A percentile compares a stretch with the other conserved stretches of the same genome.
These are phyloP conservation scores for Aspergillus aculeatus DNA, from an alignment of 2,329 filamentous ascomycete genomes.

Conservation along the genomic window DNA sequence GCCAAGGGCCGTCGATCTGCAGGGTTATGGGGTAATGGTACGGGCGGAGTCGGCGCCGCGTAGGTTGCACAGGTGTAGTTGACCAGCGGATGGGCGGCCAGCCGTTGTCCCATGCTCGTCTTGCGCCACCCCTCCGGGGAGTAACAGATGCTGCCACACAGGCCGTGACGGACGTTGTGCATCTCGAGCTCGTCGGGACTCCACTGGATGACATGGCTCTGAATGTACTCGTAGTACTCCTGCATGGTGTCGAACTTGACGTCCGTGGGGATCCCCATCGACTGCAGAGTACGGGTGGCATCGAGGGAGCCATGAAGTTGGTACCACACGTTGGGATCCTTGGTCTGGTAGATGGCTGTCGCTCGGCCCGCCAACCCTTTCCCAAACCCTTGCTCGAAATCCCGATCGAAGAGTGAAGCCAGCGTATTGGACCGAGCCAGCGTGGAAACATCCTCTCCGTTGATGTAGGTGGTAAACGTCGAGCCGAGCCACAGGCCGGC, in stretches of 20 bases:
- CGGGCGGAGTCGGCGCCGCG: slow-evolving; percentile 34
- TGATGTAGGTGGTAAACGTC: slow-evolving; percentile 39
- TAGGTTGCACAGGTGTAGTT: slow-evolving; percentile 40
- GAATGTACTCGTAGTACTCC: slow-evolving; percentile 26
- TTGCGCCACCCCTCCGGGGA: slow-evolving; percentile 46
- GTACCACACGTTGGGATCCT: slow-evolving; percentile 48
- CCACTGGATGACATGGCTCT: slow-evolving; percentile 32
- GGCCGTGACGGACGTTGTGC: slow-evolving; percentile 42
- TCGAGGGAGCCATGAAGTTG: slow-evolving; percentile 53
- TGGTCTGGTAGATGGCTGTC: slow-evolving; percentile 51
- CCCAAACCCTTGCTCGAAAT: slow-evolving; percentile 43
- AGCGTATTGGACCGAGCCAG: slow-evolving; percentile 22
- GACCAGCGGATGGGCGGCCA: slow-evolving; percentile 46
- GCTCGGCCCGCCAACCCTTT: slow-evolving; percentile 39
- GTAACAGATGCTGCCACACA: slow-evolving; percentile 48
- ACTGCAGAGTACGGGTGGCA: slow-evolving; percentile 43
- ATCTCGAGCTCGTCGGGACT: slow-evolving; percentile 45
- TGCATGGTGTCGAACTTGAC: slow-evolving; percentile 9
- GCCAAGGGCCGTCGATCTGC: slow-evolving; percentile 33
- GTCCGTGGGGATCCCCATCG: slow-evolving; percentile 48
- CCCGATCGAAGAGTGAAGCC: slow-evolving; percentile 6
- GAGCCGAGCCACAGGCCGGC: slow-evolving; percentile 48
- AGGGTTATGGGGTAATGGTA: slow-evolving; percentile 15
- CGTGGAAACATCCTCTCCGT: slow-evolving; percentile 35
- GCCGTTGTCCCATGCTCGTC: slow-evolving; percentile 45